These are phyloP conservation scores for Copromyces sp. DNA, from an alignment of 495 filamentous ascomycete species.

Conservation along the genomic window DNA sequence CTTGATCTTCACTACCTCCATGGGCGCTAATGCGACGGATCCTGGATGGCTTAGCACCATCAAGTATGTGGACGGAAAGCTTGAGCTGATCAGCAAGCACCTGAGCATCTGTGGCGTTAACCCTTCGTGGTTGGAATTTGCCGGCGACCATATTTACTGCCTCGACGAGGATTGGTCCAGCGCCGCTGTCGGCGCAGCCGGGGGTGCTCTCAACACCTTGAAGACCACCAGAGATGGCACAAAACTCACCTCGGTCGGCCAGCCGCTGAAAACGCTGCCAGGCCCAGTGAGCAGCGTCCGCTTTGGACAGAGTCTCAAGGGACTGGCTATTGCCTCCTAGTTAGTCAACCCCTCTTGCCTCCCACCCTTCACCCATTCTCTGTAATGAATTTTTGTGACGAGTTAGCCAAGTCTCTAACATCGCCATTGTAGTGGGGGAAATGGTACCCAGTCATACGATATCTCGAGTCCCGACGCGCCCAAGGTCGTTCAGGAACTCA, in stretches of 20 bases:
- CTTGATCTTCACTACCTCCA: conserved; percentile 50
- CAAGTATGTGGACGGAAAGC: not conserved
- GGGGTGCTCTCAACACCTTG: conserved; percentile 32
- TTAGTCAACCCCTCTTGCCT: conserved; percentile 17
- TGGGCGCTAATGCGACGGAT: conserved; percentile 45
- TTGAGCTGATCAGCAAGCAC: not conserved
- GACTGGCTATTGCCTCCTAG: conserved; percentile 41
- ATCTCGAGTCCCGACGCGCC: conserved; percentile 22
- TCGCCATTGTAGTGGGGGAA: conserved; percentile 11
- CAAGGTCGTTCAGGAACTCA: conserved; percentile 35
- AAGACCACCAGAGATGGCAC: conserved; percentile 22
- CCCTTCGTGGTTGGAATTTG: conserved; percentile 50
- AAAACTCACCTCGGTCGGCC: conserved; percentile 21
- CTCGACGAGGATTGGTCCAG: conserved; percentile 42
- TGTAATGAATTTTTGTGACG: not conserved
- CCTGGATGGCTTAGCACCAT: conserved; percentile 19
- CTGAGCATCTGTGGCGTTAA: conserved; percentile 33
- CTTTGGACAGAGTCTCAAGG: conserved; percentile 30
- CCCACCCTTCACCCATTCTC: not conserved
- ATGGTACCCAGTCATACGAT: conserved; percentile 13
- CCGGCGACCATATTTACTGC: conserved; percentile 46
- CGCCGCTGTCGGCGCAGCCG: conserved; percentile 14
- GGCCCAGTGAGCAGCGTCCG: conserved; percentile 38
- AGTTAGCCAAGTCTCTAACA: conserved; percentile 4
- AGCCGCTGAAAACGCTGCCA: conserved; percentile 20